Base-by-base conservation (phyloP, 495 filamentous ascomycete species). In the Evernia prunastri region DNA sequence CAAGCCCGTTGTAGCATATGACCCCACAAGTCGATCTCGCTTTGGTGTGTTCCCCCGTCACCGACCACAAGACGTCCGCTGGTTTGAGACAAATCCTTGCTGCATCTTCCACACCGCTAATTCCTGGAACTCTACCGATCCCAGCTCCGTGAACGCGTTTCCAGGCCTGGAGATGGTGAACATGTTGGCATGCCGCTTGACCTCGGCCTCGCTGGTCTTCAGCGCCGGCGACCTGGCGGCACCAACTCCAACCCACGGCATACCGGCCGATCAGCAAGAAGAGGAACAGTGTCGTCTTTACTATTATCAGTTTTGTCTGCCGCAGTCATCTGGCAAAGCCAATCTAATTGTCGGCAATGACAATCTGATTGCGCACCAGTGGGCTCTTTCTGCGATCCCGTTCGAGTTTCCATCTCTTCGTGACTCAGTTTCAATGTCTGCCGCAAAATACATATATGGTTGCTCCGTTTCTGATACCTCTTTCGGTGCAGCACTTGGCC, bases 401-500 rank as follows among this genome's bases (percentile, higher is more conserved):
- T 84, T 87, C 61, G 86, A 89, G 61, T 87, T 88, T 62, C 84
- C 86, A 3, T 78, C 79, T 18, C 60, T 86, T 3, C 75, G 77
- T 23, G 72, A 80, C 2, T 75, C 76, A 49, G 66, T 70, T n/a
- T 76, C 79, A 54, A 89, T 87, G 91, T 56, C 78, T 91, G 13
- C 76, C 90, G 60, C 87, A 87, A 66, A 88, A 85, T 49, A 85
- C 82, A 66, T 95, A 89, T 75, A 89, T 87, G 15, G 89, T 84
- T 23, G 88, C 87, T 33, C 91, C 90, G 76, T 92, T 89, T 66
- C 72, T 87, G 37, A 92, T 88, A 17, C 70, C 3, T 74, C 75
- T 11, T 87, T 84, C 64, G 77, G 78, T 54, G 71, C 77, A 27
- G 79, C 78, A 3, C 75, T 83, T 1, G 82, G 83, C 42, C 78